These are phyloP conservation scores for Saturnispora sekii DNA, from an alignment of 805 yeast species.

Conservation along the genomic window DNA sequence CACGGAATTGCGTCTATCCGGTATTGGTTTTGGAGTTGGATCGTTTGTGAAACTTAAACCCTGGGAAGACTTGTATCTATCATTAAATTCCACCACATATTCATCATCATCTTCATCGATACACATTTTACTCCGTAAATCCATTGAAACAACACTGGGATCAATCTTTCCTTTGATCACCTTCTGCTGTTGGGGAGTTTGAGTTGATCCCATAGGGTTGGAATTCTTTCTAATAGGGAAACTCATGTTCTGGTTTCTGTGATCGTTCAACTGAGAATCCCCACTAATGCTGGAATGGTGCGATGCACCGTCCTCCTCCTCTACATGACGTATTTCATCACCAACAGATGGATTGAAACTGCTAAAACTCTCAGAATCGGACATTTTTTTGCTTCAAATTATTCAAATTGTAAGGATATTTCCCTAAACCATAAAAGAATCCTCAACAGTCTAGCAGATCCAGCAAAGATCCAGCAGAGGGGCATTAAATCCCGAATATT, in stretches of 20 bases:
- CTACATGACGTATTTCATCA: conserved; percentile 15
- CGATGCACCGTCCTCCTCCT: conserved; percentile 25
- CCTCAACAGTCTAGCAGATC: background rate
- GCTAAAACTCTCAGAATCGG: conserved; percentile 9
- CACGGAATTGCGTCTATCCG: background rate
- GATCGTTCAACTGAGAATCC: conserved; percentile 28
- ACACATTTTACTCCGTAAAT: conserved; percentile 22
- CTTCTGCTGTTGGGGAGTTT: background rate
- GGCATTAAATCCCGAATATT: background rate
- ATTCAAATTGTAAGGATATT: conserved; percentile 2
- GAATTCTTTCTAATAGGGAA: conserved; percentile 27
- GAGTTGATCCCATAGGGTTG: conserved; percentile 3
- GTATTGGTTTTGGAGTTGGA: conserved; percentile 11
- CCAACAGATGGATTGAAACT: conserved; percentile 10
- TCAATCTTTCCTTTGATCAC: conserved; percentile 7
- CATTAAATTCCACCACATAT: conserved; percentile 19
- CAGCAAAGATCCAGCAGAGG: background rate
- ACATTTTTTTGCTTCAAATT: conserved; percentile 15
- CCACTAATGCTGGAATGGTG: conserved; percentile 28
- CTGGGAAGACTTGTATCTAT: conserved; percentile 11
- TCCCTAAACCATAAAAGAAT: too few species aligned
- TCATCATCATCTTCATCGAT: conserved; percentile 24
- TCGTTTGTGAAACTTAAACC: conserved; percentile 10
- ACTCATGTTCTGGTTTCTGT: conserved; percentile 26
- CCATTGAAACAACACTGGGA: conserved; percentile 18